Base-by-base conservation (phyloP, 1,139 yeast species). In the Yamadazyma triangularis region DNA sequence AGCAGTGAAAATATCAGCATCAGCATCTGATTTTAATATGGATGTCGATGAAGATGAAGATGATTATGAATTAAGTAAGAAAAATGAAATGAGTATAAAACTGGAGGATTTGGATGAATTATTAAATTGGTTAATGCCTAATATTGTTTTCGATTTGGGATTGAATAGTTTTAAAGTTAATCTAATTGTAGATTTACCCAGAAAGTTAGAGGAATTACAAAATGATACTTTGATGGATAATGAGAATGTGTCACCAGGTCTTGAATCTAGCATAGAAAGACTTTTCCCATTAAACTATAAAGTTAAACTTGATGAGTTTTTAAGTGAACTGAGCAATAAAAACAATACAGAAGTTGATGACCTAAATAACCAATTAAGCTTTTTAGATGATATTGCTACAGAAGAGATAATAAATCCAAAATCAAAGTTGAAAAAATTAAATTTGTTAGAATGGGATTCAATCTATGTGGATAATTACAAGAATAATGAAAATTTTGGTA, bases 81-180 rank as follows among this genome's bases (percentile, higher is more conserved):
- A 50, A 28, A 51, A 53, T 28, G 69, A 60, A 34, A 53, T 66
- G 56, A 41, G 45, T 5, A 56, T 63, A 1, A 58, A 53, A 33
- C 18, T 41, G 2, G 50, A 47, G 8, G 42, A 61, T 30, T 39
- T 68, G 14, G 56, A 58, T 25, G 69, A 61, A 23, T 56, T 64
- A 23, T 51, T 68, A 23, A 43, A 44, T 22, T 58, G 56, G 47
- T 42, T 68, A 19, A 53, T 54, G 2, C 60, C 66, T 2, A 60
- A 56, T 32, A 44, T 67, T 29, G 53, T 67, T 3, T 68, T 55
- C 40, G 73, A 65, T 38, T 40, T 56, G 34, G 71, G 71, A 0
- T 42, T 56, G 25, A 53, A 51, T 19, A 36, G 47, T 13, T 41
- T 36, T 26, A 39, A 35, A 8, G 30, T 27, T 6, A 42, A 39